Conservation (phyloP, 768 basidiomycete species). For the Galerina sulciceps region DNA sequence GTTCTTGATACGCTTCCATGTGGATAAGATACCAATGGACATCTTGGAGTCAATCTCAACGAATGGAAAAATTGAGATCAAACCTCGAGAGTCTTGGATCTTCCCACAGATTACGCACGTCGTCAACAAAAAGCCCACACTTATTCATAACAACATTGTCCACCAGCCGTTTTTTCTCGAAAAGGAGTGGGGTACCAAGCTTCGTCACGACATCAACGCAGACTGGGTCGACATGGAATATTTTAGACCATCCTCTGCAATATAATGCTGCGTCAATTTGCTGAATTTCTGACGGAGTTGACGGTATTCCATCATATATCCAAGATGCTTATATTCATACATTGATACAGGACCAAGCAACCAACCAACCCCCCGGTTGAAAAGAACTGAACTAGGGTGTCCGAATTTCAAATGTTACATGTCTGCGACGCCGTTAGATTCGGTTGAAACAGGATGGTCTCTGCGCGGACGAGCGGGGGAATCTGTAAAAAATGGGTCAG, state of each 20-base stretch:
- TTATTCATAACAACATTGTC: constrained; percentile 16
- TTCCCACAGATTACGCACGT: constrained; percentile 20
- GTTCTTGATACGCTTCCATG: constrained; percentile 56
- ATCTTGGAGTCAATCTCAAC: constrained; percentile 24
- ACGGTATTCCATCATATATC: too few relatives aligned
- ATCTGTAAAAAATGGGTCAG: too few relatives aligned
- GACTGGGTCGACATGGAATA: constrained; percentile 44
- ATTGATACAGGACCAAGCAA: too few relatives aligned
- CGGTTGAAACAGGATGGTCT: too few relatives aligned
- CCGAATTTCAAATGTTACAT: too few relatives aligned
- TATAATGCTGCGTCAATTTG: constrained; percentile 3
- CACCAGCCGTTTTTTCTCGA: neutral
- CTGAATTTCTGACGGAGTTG: too few relatives aligned
- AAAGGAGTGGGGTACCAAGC: constrained; percentile 9
- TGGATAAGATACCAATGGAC: constrained; percentile 43
- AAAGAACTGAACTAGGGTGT: too few relatives aligned
- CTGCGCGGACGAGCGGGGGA: too few relatives aligned
- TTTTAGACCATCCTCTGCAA: constrained; percentile 19
- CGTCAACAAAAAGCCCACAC: neutral
- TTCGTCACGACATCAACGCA: constrained; percentile 16
- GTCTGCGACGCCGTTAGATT: too few relatives aligned
- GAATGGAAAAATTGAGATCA: constrained; percentile 7
- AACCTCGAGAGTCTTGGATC: constrained; percentile 15
- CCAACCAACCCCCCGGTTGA: too few relatives aligned
- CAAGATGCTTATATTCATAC: too few relatives aligned